Evolutionary conservation across 352 stramenopile species (phyloP), one percentile per base, ranked within the genome.

Genomic region (Globisporangium recalcitrans): DNA sequence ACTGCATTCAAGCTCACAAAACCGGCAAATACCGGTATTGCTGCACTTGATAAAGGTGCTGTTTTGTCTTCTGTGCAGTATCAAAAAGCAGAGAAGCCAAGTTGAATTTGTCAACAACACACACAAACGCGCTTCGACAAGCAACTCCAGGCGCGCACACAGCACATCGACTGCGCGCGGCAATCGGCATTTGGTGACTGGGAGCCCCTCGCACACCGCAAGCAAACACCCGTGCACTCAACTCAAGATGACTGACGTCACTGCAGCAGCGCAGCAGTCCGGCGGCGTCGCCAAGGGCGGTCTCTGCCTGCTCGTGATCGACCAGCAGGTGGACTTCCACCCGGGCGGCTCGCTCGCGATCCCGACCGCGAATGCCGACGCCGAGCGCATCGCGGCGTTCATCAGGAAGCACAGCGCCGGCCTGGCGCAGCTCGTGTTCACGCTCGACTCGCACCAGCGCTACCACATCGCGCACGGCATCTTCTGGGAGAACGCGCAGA

Each of bases 261-360:
- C 48, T 6, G 63, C 73, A 59, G 73, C 78, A 63, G 78, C 71
- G 14, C 67, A 82, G 70, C 64, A 53, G 29, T 76, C 76, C 27
- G 64, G 64, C 31, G 54, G 67, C 32, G 71, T 79, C 34, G 57
- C 71, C 22, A 52, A 68, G n/a, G 82, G 82, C 29, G 87, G 85
- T 1, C 40, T 88, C 26, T 77, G 70, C 31, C 77, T 99, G 16
- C 66, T 99, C 24, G 80, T 99, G 58, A 97, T 99, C 52, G 97
- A 99, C 74, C 80, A 94, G 65, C 96, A 98, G 70, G 85, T 95
- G 42, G 95, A 98, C 68, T 99, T 99, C 76, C 96, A 99, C 74
- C 89, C 92, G 2, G 91, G 83, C 19, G 97, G 96, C 21, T 97
- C 86, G 36, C 88, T 99, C 7, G 95, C 90, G n/a, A 97, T 99